Evolutionary conservation across 306 rosid species (phyloP).

Genomic region (Cajanus cajan): DNA sequence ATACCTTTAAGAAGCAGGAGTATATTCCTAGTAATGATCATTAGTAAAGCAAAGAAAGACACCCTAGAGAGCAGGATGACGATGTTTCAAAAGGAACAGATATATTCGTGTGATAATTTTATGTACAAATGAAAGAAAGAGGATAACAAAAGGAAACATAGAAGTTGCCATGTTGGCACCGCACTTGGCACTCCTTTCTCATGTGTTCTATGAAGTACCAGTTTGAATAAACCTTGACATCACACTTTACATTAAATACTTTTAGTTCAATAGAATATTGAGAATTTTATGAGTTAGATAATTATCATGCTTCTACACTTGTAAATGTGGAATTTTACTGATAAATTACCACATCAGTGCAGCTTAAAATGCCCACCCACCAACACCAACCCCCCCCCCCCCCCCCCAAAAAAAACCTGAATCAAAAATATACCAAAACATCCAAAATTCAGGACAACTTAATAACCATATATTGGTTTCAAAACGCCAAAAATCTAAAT

Average conservation of each 20-base stretch:
- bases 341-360: not conserved
- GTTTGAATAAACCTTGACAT: constrained; percentile 8
- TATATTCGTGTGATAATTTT: not conserved
- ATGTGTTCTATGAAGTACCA: not conserved
- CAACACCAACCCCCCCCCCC: too few relatives aligned
- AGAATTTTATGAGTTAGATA: not conserved
- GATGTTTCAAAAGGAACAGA: not conserved
- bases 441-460: not conserved
- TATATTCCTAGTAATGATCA: not conserved
- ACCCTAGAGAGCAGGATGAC: not conserved
- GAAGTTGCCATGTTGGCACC: constrained; percentile 24
- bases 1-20: not conserved
- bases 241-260: constrained; percentile 9
- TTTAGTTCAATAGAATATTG: not conserved
- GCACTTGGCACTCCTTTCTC: not conserved
- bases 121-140: not conserved
- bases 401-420: too few relatives aligned
- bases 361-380: too few relatives aligned
- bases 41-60: not conserved
- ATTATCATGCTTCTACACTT: not conserved
- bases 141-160: not conserved
- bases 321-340: not conserved
- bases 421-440: not conserved
- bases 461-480: not conserved
- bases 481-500: not conserved